phyloP scores from a whole-genome alignment of 2,329 filamentous ascomycete genomes.

The Talaromyces albobiverticillius region DNA sequence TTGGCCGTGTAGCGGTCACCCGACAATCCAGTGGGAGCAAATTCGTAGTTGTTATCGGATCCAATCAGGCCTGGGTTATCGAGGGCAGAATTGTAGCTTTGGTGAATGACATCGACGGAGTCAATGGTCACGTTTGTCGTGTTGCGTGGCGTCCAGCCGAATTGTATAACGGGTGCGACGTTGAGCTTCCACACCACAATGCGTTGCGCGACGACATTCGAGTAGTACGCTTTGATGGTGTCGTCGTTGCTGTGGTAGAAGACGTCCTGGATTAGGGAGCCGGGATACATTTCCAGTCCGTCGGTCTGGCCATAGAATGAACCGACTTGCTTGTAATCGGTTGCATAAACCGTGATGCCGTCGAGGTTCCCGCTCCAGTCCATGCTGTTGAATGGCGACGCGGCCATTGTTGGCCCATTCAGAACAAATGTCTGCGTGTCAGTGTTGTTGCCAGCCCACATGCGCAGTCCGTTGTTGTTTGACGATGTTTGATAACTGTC shows the following conservation, averaged over 20 bases:
- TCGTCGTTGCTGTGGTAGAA: slow-evolving; percentile 39
- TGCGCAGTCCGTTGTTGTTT: slow-evolving; percentile 28
- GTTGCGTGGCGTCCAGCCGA: slow-evolving; percentile 33
- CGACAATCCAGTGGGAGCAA: neutral
- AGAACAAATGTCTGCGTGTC: slow-evolving; percentile 24
- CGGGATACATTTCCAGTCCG: slow-evolving; percentile 34
- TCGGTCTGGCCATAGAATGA: slow-evolving; percentile 39
- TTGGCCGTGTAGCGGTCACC: slow-evolving; percentile 1
- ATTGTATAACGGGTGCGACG: slow-evolving; percentile 43
- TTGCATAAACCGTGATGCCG: slow-evolving; percentile 12
- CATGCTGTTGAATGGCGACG: slow-evolving; percentile 39
- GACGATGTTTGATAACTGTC: slow-evolving; percentile 28
- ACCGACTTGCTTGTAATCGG: slow-evolving; percentile 40
- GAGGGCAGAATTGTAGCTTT: neutral
- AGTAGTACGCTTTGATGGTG: slow-evolving; percentile 37
- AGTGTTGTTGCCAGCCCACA: slow-evolving; percentile 28
- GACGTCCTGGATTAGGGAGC: slow-evolving; percentile 27
- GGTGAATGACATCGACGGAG: slow-evolving; percentile 5
- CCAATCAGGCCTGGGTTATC: slow-evolving; percentile 5
- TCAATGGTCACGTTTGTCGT: slow-evolving; percentile 25
- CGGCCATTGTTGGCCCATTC: slow-evolving; percentile 29
- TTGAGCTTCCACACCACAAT: slow-evolving; percentile 25
- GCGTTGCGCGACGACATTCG: slow-evolving; percentile 36
- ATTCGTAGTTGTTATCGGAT: neutral
- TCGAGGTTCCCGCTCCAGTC: slow-evolving; percentile 24